These are phyloP conservation scores for Solanum piurae DNA, from an alignment of 257 asterid genomes.

Conservation along the genomic window DNA sequence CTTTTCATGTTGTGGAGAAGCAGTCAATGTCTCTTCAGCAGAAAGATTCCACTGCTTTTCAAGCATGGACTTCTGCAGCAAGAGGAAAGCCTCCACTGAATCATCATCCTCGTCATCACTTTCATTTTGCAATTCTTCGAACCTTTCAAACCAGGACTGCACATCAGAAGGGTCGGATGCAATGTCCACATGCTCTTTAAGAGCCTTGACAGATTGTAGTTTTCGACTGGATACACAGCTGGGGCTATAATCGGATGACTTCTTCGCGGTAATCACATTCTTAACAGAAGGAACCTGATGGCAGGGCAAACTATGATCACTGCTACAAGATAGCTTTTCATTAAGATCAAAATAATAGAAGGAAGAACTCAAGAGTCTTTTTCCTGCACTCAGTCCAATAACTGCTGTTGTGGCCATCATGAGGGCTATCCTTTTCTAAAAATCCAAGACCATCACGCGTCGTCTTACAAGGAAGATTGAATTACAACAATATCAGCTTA, in stretches of 20 bases:
- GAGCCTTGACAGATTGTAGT: constrained; percentile 33
- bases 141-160: constrained; percentile 23
- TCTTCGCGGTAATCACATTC: constrained; percentile 30
- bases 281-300: constrained; percentile 24
- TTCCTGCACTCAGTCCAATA: constrained; percentile 64
- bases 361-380: constrained; percentile 53
- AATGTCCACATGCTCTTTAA: constrained; percentile 36
- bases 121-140: constrained; percentile 14
- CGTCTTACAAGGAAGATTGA: constrained; percentile 15
- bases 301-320: constrained; percentile 10
- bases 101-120: constrained; percentile 12
- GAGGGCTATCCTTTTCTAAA: constrained; percentile 5
- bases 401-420: constrained; percentile 79
- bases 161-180: constrained; percentile 20
- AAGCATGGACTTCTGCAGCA: constrained; percentile 79
- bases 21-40: constrained; percentile 2
- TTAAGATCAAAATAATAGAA: constrained; percentile 44
- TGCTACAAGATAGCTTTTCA: constrained; percentile 39
- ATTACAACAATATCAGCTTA: not conserved
- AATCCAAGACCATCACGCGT: constrained; percentile 22
- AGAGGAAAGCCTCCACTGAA: constrained; percentile 61
- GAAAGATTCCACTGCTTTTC: constrained; percentile 95
- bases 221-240: constrained; percentile 21
- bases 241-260: constrained; percentile 19
- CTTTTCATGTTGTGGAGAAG: constrained; percentile 3